Base-by-base conservation (phyloP, 441 rosid species). In the Gossypium davidsonii region DNA sequence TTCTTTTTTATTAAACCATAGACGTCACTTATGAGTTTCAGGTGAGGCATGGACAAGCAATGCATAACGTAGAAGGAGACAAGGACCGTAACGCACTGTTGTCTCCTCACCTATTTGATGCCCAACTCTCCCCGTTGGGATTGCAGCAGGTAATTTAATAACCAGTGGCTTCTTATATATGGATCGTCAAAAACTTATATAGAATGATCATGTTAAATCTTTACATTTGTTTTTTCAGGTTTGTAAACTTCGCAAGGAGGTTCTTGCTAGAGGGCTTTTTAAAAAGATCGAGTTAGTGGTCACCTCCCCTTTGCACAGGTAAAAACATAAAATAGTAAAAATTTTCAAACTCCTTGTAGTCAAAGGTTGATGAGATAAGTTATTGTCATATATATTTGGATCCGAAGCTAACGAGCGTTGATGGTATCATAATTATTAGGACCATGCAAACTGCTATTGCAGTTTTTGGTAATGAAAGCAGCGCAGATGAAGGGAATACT, bases 21-120 rank as follows among this genome's bases (percentile, higher is more conserved):
- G 34, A 4, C 6, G 34, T 31, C 34, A 4, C 34, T 3, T 1
- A 44, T 3, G 4, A 10, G 17, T 49, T 61, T 49, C 76, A 73
- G 76, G 62, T 73, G 26, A 73, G 76, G 64, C 76, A 73, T 14
- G 76, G 76, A 53, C 76, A 73, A 64, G 76, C 76, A 4, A 73
- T 73, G 76, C 76, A 73, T 18, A 73, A 73, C 18, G 76, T 73
- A 2, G 76, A 73, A 73, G 76, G 76, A 37, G 76, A 73, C 55
- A 73, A 7, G 42, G 42, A 73, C 26, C 76, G 71, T 0, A 61
- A 64, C 0, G 71, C 71, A 20, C 25, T 73, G 55, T 28, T 64
- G 28, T 73, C 76, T 14, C 64, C 53, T 53, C 76, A 73, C 55
- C 76, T 73, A 1, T 73, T 73, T 42, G 76, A 73, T 52, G 76